Evolutionary conservation across 352 stramenopile species (phyloP), one percentile per base, ranked within the genome.

Genomic region (Saprolegnia parasitica): DNA sequence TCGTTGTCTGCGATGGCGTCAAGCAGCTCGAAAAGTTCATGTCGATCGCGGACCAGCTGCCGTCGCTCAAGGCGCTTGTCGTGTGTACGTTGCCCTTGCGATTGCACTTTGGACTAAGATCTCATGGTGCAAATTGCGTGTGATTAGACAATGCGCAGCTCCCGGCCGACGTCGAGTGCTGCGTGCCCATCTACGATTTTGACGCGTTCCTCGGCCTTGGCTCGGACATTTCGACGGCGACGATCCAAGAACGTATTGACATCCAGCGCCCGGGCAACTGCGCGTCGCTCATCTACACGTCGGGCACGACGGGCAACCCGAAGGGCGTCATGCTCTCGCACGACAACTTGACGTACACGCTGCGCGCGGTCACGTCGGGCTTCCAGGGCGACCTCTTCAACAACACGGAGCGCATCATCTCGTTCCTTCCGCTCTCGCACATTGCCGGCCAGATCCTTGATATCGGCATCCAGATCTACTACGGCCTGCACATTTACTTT

Each of bases 361-460:
- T 90, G 56, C 63, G 74, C 45, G 83, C 76, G 55, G 86, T 96
- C 58, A 68, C 86, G 2, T 68, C 61, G 26, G 85, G 87, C 77
- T 77, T 95, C 49, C 80, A 87, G 64, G 72, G 72, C 56, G 81
- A 86, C 70, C 85, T 87, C 58, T 83, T 95, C 57, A 63, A 74
- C 74, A 91, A 90, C 72, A 68, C 71, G 5, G 80, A 96, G 67
- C 83, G 87, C 32, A 75, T 95, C n/a, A 80, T 97, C 37, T 93
- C 80, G 70, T 97, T 90, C 78, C 71, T 97, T 66, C 90, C 90
- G 16, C 84, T 97, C 71, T 96, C 87, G 21, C 90, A 97, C 77
- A 75, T 81, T 56, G 80, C 82, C 24, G 83, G 72, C 13, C 77
- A 88, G 71, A 67, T 82, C 39, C 62, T 81, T 23, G 76, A 86